phyloP scores from a whole-genome alignment of 148 eudicot genomes.

The Rheum nobile region DNA sequence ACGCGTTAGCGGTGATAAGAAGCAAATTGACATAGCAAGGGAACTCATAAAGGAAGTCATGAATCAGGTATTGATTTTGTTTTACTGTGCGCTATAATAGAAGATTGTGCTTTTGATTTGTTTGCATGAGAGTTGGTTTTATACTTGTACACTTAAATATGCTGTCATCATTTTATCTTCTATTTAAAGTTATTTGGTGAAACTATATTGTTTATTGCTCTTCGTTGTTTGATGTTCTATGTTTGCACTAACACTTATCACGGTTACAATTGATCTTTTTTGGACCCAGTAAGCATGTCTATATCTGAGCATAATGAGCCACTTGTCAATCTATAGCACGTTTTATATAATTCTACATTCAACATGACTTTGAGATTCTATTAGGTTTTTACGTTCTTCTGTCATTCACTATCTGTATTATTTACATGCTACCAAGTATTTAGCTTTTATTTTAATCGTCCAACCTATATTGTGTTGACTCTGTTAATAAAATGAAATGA shows the following conservation, averaged over 20 bases:
- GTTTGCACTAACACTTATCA: background rate
- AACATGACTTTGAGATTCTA: background rate
- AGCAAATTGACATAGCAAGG: slow-evolving; percentile 73
- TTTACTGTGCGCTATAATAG: background rate
- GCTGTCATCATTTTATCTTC: background rate
- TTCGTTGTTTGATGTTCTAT: background rate
- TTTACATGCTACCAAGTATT: background rate
- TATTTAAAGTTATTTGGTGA: background rate
- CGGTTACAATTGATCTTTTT: background rate
- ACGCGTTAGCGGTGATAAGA: slow-evolving; percentile 75
- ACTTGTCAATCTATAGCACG: background rate
- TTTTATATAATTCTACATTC: background rate
- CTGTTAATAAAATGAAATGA: background rate
- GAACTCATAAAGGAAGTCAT: slow-evolving; percentile 89
- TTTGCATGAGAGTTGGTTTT: background rate
- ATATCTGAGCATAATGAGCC: background rate
- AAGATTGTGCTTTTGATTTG: background rate
- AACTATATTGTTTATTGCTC: background rate
- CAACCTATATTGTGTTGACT: background rate
- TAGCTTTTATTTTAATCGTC: background rate
- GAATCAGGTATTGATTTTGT: slow-evolving; percentile 56
- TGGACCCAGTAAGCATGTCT: background rate
- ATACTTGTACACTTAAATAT: background rate
- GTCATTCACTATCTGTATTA: background rate
- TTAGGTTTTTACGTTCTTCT: background rate